These are phyloP conservation scores for Aaosphaeria arxii DNA, from an alignment of 2,329 filamentous ascomycete species.

Conservation along the genomic window DNA sequence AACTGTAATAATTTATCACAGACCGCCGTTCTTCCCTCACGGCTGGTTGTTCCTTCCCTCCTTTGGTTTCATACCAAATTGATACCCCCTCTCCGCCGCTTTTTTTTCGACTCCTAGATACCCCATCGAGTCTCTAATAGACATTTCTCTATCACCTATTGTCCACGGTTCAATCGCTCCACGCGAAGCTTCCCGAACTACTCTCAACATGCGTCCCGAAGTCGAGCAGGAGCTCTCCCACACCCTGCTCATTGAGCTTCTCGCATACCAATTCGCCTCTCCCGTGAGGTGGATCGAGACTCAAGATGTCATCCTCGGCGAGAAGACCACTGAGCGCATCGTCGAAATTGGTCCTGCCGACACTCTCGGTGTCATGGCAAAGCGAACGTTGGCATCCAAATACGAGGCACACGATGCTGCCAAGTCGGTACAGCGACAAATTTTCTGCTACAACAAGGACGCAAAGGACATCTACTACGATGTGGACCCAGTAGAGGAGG, in stretches of 20 bases:
- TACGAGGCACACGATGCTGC: slow-evolving; percentile 99
- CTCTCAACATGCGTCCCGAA: slow-evolving; percentile 83
- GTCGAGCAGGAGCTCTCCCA: slow-evolving; percentile 99
- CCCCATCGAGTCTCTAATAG: slow-evolving; percentile 1
- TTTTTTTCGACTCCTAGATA: slow-evolving; percentile 3
- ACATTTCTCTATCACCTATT: background rate
- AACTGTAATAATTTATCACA: slow-evolving; percentile 8
- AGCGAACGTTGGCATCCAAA: slow-evolving; percentile 90
- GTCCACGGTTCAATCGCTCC: background rate
- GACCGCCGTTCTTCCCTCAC: background rate
- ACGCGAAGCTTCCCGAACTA: slow-evolving; percentile 15
- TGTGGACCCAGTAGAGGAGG: slow-evolving; percentile 88
- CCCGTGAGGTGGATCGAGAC: slow-evolving; percentile 99
- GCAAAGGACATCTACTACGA: slow-evolving; percentile 99
- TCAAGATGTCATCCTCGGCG: slow-evolving; percentile 97
- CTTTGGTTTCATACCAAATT: background rate
- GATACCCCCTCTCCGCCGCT: slow-evolving; percentile 6
- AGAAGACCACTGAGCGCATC: slow-evolving; percentile 94
- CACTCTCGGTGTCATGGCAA: slow-evolving; percentile 96
- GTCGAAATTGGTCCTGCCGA: slow-evolving; percentile 97
- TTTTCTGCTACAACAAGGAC: slow-evolving; percentile 99
- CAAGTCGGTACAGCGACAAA: slow-evolving; percentile 92
- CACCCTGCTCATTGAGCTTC: slow-evolving; percentile 95
- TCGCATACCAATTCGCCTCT: slow-evolving; percentile 98
- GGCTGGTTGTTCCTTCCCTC: slow-evolving; percentile 2